Conservation (phyloP, 1,139 yeast genomes). For the Debaryomyces sp. region DNA sequence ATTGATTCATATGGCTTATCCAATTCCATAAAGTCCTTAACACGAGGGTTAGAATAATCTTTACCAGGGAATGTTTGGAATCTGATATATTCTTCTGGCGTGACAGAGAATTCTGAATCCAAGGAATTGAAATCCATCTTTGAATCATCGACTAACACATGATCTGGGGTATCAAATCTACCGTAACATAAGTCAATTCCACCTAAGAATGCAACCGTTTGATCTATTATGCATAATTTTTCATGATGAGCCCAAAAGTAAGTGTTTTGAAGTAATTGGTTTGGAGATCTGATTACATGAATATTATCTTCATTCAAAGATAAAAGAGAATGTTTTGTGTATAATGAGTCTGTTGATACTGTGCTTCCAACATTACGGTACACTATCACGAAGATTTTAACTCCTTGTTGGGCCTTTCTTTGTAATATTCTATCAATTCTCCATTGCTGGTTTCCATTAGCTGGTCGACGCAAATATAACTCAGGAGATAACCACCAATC, state of each 20-base stretch:
- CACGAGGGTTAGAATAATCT: slow-evolving; percentile 95
- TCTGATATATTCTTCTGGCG: slow-evolving; percentile 39
- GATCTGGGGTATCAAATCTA: slow-evolving; percentile 95
- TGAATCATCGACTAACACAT: slow-evolving; percentile 80
- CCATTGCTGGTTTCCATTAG: slow-evolving; percentile 93
- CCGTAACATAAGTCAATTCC: slow-evolving; percentile 97
- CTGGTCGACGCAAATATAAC: slow-evolving; percentile 87
- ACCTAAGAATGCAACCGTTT: slow-evolving; percentile 87
- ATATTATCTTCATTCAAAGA: slow-evolving; percentile 81
- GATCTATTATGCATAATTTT: slow-evolving; percentile 84
- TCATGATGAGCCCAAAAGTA: slow-evolving; percentile 99
- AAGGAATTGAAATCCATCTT: slow-evolving; percentile 41
- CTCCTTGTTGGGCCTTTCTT: slow-evolving; percentile 92
- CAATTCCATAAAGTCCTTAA: slow-evolving; percentile 78
- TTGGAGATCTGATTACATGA: slow-evolving; percentile 92
- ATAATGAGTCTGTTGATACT: slow-evolving; percentile 89
- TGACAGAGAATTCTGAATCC: slow-evolving; percentile 28
- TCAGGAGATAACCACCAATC: slow-evolving; percentile 99
- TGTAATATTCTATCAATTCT: slow-evolving; percentile 86
- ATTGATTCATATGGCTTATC: slow-evolving; percentile 89
- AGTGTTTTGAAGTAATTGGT: slow-evolving; percentile 89
- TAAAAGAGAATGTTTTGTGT: slow-evolving; percentile 90
- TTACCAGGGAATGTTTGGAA: slow-evolving; percentile 93
- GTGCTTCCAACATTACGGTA: slow-evolving; percentile 94
- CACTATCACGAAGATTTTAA: slow-evolving; percentile 88